Conservation (phyloP, 306 rosid species). For the Astragalus glycyphyllos region DNA sequence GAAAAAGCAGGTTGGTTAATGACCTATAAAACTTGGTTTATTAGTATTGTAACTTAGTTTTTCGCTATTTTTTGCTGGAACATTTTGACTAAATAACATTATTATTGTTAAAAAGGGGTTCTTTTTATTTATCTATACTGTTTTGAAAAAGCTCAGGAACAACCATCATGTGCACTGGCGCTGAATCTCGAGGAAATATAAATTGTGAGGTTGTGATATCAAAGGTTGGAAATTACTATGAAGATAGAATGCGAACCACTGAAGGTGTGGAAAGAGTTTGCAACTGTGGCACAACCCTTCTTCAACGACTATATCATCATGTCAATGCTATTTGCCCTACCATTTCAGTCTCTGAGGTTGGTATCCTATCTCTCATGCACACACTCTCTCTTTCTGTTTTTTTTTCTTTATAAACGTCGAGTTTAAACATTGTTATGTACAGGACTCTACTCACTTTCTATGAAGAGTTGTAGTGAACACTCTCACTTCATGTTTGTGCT, state of each 20-base stretch:
- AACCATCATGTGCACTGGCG: conserved; percentile 77
- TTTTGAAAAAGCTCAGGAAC: conserved; percentile 39
- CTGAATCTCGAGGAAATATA: conserved; percentile 79
- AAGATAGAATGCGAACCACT: conserved; percentile 54
- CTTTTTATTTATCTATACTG: conserved; percentile 21
- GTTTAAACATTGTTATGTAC: too few relatives aligned
- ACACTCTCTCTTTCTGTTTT: background rate
- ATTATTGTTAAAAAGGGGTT: background rate
- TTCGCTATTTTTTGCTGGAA: too few relatives aligned
- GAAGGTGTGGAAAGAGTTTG: conserved; percentile 41
- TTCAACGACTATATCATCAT: conserved; percentile 44
- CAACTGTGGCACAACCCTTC: conserved; percentile 40
- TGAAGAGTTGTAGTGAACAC: too few relatives aligned
- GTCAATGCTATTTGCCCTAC: conserved; percentile 46
- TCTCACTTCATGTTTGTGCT: background rate
- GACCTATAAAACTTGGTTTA: too few relatives aligned
- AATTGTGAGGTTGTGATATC: conserved; percentile 53
- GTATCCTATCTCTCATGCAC: background rate
- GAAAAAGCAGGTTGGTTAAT: too few relatives aligned
- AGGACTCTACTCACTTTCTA: too few relatives aligned
- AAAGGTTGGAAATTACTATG: conserved; percentile 51
- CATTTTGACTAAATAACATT: too few relatives aligned
- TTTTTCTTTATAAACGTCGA: background rate
- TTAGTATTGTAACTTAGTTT: too few relatives aligned
- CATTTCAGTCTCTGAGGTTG: conserved; percentile 73